These are phyloP conservation scores for Wallacemonas sp. DNA, from an alignment of 208 protist genomes.

Conservation along the genomic window DNA sequence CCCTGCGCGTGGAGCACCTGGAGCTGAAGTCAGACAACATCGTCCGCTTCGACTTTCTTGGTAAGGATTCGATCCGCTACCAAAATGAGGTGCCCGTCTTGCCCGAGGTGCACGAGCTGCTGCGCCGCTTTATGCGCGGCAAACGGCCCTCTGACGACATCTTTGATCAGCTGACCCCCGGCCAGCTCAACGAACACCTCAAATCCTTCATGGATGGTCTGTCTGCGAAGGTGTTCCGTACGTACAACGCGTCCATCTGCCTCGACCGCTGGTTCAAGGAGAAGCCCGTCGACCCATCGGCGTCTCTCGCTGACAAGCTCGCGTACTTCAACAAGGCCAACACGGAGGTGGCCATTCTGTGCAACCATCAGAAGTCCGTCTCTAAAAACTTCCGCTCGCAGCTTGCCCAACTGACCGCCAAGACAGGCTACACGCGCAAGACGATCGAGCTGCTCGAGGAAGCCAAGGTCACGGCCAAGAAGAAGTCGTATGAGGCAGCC, in stretches of 20 bases:
- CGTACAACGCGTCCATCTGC: conserved; percentile 99
- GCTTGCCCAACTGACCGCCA: conserved; percentile 80
- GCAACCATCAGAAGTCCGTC: conserved; percentile 98
- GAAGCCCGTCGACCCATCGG: conserved; percentile 67
- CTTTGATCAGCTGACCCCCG: conserved; percentile 93
- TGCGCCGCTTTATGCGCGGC: conserved; percentile 84
- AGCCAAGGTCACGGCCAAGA: conserved; percentile 49
- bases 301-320: conserved; percentile 85
- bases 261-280: conserved; percentile 96
- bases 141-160: conserved; percentile 88
- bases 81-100: conserved; percentile 91
- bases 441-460: conserved; percentile 84
- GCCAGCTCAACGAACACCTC: conserved; percentile 96
- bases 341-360: conserved; percentile 97
- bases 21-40: conserved; percentile 60
- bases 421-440: conserved; percentile 70
- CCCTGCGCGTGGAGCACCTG: conserved; percentile 97
- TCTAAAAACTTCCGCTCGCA: conserved; percentile 87
- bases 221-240: conserved; percentile 99
- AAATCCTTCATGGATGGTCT: conserved; percentile 97
- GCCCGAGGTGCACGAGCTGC: conserved; percentile 90
- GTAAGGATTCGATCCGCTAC: conserved; percentile 99
- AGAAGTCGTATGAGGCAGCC: conserved; percentile 67
- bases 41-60: conserved; percentile 97
- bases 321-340: conserved; percentile 98